Evolutionary conservation across 345 rosid genomes (phyloP).

Genomic region (Anacardium occidentale): DNA sequence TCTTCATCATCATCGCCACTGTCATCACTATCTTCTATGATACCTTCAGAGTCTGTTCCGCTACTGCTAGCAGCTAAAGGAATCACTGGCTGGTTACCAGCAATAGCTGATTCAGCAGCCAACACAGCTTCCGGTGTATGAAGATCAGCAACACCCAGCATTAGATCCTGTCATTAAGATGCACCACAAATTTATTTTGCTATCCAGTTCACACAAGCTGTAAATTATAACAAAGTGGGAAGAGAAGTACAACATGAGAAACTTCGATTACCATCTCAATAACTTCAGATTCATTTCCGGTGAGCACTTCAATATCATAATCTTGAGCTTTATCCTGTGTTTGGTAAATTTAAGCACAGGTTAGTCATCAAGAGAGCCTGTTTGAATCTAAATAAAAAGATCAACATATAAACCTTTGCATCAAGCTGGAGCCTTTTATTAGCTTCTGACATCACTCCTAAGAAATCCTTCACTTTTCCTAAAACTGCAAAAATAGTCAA

Average conservation of each 20-base stretch:
- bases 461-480: slow-evolving; percentile 66
- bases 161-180: slow-evolving; percentile 56
- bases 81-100: slow-evolving; percentile 34
- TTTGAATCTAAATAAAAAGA: neutral
- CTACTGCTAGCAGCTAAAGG: slow-evolving; percentile 29
- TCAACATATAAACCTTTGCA: slow-evolving; percentile 41
- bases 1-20: slow-evolving; percentile 25
- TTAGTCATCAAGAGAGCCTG: neutral
- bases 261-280: slow-evolving; percentile 62
- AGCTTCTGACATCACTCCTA: slow-evolving; percentile 71
- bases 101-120: slow-evolving; percentile 81
- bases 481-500: slow-evolving; percentile 41
- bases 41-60: slow-evolving; percentile 41
- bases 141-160: slow-evolving; percentile 92
- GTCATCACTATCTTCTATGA: slow-evolving; percentile 27
- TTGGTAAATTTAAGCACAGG: neutral
- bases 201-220: neutral
- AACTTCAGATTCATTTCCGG: slow-evolving; percentile 64
- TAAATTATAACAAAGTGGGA: neutral
- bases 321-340: slow-evolving; percentile 52
- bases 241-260: neutral
- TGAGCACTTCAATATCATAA: slow-evolving; percentile 66
- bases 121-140: slow-evolving; percentile 75
- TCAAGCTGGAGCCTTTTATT: slow-evolving; percentile 59
- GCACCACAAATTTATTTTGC: neutral